Percentiles rank a stretch among this genome's conserved stretches.
phyloP scores from a whole-genome alignment of 768 basidiomycete genomes.

The Dioszegia hungarica region DNA sequence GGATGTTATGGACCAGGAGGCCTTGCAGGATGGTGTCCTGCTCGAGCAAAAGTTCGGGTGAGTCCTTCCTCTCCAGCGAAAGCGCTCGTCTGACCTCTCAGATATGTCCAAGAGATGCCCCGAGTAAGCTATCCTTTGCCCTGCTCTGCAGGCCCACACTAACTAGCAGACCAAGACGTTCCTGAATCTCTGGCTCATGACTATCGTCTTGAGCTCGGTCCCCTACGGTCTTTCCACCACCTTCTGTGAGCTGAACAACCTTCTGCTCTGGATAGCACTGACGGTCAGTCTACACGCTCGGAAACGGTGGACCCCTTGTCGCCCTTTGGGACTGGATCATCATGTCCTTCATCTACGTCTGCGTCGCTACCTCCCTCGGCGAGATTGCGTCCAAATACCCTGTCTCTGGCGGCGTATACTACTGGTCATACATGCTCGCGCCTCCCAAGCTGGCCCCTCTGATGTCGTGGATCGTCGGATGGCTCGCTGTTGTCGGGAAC shows the following conservation, averaged over 20 bases:
- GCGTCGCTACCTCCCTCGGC: slow-evolving; percentile 27
- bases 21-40: neutral
- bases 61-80: too few species aligned
- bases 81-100: neutral
- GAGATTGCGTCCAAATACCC: slow-evolving; percentile 33
- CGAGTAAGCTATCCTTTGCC: neutral
- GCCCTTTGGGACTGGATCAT: slow-evolving; percentile 33
- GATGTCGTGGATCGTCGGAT: slow-evolving; percentile 63
- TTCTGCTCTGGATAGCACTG: neutral
- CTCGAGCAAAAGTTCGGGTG: slow-evolving; percentile 10
- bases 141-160: neutral
- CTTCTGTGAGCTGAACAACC: slow-evolving; percentile 29
- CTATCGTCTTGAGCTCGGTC: slow-evolving; percentile 23
- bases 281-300: slow-evolving; percentile 18
- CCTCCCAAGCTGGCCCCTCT: slow-evolving; percentile 55
- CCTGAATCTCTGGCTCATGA: slow-evolving; percentile 26
- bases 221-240: slow-evolving; percentile 27
- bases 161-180: slow-evolving; percentile 23
- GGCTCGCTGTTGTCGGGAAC: slow-evolving; percentile 63
- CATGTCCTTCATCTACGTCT: slow-evolving; percentile 25
- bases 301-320: slow-evolving; percentile 23
- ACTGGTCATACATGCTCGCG: slow-evolving; percentile 62
- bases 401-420: slow-evolving; percentile 28
- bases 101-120: slow-evolving; percentile 14
- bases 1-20: neutral